Percentiles rank a stretch among this genome's conserved stretches.
Conservation (phyloP, 2,329 filamentous ascomycete genomes). For the Neonectria magnoliae region DNA sequence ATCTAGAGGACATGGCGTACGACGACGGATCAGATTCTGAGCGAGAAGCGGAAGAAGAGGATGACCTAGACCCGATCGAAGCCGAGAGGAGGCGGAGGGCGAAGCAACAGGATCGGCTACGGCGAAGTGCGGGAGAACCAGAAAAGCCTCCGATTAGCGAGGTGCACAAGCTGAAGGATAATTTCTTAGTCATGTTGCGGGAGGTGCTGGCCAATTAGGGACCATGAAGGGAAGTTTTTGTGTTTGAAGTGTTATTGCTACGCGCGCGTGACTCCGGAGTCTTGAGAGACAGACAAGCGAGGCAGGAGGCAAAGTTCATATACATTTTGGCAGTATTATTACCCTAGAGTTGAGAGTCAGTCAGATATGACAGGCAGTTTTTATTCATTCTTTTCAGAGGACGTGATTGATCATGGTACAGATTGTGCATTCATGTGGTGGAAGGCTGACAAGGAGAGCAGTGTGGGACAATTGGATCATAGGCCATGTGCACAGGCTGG, state of each 20-base stretch:
- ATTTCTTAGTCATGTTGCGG: slow-evolving; percentile 84
- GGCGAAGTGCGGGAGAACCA: slow-evolving; percentile 84
- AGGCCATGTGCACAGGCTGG: not conserved
- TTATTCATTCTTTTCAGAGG: not conserved
- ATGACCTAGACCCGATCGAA: slow-evolving; percentile 86
- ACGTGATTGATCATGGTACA: not conserved
- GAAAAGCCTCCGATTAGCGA: slow-evolving; percentile 82
- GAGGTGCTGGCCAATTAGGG: slow-evolving; percentile 79
- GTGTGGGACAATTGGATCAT: not conserved
- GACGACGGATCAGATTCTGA: slow-evolving; percentile 75
- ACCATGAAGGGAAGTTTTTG: slow-evolving; percentile 27
- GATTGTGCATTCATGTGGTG: not conserved
- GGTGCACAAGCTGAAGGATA: slow-evolving; percentile 80
- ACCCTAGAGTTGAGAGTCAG: not conserved
- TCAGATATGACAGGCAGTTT: not conserved
- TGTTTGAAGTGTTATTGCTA: slow-evolving; percentile 8
- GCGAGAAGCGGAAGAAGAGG: slow-evolving; percentile 77
- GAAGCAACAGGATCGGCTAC: slow-evolving; percentile 81
- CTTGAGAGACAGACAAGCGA: not conserved
- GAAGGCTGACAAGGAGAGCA: not conserved
- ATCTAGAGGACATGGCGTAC: slow-evolving; percentile 86
- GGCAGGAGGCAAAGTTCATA: not conserved
- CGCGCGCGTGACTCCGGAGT: slow-evolving; percentile 14
- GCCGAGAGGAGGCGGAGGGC: slow-evolving; percentile 83
- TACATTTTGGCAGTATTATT: not conserved